Evolutionary conservation across 2,329 filamentous ascomycete species (phyloP).

Genomic region (Calonectria multiphialidica): DNA sequence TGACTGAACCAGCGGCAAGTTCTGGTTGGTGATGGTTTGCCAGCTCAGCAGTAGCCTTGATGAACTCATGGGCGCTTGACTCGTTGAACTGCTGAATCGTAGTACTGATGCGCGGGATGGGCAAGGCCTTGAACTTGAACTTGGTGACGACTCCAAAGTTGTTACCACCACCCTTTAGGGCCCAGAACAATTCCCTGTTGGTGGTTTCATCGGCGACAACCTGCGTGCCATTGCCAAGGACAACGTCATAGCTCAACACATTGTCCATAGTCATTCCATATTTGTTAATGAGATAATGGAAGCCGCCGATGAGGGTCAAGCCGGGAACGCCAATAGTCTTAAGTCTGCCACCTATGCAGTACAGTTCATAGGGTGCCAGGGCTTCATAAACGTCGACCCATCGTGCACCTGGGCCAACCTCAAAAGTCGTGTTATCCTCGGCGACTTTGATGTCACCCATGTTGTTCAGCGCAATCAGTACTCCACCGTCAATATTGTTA

Average conservation of each 20-base stretch:
- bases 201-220: constrained; percentile 51
- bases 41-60: constrained; percentile 43
- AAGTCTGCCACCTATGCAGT: constrained; percentile 31
- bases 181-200: constrained; percentile 51
- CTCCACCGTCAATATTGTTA: constrained; percentile 33
- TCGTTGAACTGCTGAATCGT: constrained; percentile 15
- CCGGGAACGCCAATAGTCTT: constrained; percentile 34
- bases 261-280: constrained; percentile 45
- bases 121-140: constrained; percentile 42
- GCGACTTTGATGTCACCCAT: constrained; percentile 26
- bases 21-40: constrained; percentile 34
- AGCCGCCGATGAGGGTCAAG: constrained; percentile 30
- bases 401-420: constrained; percentile 29
- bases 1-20: constrained; percentile 48
- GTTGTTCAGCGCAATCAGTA: constrained; percentile 30
- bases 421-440: constrained; percentile 24
- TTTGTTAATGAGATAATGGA: constrained; percentile 39
- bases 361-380: constrained; percentile 20
- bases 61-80: constrained; percentile 31
- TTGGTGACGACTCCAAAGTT: constrained; percentile 53
- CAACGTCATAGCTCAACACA: constrained; percentile 54
- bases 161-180: constrained; percentile 50
- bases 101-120: constrained; percentile 30
- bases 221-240: constrained; percentile 54
- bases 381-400: constrained; percentile 37